Percentiles rank a stretch among this genome's conserved stretches.
Conservation (phyloP, 176 grass and related monocot genomes). For the Calamus simplicifolius region DNA sequence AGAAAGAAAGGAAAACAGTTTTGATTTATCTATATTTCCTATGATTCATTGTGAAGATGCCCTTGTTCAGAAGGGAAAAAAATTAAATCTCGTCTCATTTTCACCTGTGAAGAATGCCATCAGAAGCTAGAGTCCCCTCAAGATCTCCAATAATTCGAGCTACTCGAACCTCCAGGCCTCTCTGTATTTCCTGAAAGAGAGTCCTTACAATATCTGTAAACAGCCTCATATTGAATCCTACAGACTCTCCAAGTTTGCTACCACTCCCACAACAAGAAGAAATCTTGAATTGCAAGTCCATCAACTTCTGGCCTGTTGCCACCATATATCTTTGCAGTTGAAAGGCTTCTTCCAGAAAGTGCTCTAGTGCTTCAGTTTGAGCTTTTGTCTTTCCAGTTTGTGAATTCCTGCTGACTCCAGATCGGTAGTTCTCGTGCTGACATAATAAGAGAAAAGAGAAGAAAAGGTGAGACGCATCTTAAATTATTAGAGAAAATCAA, state of each 20-base stretch:
- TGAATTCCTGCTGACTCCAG: slow-evolving; percentile 8
- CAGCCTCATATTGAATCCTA: slow-evolving; percentile 44
- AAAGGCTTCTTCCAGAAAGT: slow-evolving; percentile 79
- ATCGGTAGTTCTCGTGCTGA: slow-evolving; percentile 50
- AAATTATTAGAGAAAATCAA: neutral
- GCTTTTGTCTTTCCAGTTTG: slow-evolving; percentile 17
- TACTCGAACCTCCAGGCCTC: slow-evolving; percentile 68
- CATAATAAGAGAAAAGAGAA: neutral
- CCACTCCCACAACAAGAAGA: slow-evolving; percentile 15
- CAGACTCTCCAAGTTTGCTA: neutral
- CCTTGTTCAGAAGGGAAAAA: too few species aligned
- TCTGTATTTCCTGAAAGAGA: slow-evolving; percentile 69
- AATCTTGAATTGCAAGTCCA: slow-evolving; percentile 61
- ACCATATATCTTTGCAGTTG: slow-evolving; percentile 75
- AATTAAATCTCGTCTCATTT: too few species aligned
- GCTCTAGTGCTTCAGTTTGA: slow-evolving; percentile 23
- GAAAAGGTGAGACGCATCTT: neutral
- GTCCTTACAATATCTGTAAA: slow-evolving; percentile 54
- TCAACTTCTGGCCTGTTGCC: slow-evolving; percentile 73
- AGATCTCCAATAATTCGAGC: slow-evolving; percentile 69
- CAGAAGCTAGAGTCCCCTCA: slow-evolving; percentile 72
- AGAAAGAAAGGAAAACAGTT: too few species aligned
- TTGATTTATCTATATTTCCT: too few species aligned
- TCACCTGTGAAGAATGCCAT: slow-evolving; percentile 53
- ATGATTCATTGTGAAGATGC: too few species aligned